These are phyloP conservation scores for Exophiala sideris DNA, from an alignment of 2,329 filamentous ascomycete genomes.

Conservation along the genomic window DNA sequence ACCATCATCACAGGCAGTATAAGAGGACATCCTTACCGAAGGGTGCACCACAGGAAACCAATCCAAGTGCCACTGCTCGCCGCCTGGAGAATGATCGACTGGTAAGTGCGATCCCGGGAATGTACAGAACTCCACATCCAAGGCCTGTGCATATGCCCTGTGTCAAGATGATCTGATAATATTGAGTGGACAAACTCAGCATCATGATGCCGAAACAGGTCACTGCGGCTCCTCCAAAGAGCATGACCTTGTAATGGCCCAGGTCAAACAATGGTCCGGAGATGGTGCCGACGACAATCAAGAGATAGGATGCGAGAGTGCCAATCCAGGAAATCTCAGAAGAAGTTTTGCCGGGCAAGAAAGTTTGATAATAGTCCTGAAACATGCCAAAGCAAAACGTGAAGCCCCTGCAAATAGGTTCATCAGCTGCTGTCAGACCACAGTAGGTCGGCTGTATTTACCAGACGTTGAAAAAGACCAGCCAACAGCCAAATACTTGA, in stretches of 20 bases:
- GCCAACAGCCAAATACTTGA: conserved; percentile 79
- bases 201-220: conserved; percentile 63
- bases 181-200: conserved; percentile 68
- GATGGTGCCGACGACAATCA: conserved; percentile 80
- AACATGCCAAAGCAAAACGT: conserved; percentile 58
- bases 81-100: conserved; percentile 24
- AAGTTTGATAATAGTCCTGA: conserved; percentile 74
- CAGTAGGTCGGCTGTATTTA: conserved; percentile 65
- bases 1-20: conserved; percentile 50
- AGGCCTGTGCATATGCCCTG: conserved; percentile 74
- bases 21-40: conserved; percentile 49
- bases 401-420: conserved; percentile 18
- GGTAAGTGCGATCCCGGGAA: conserved; percentile 60
- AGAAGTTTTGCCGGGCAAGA: conserved; percentile 66
- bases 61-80: conserved; percentile 26
- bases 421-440: conserved; percentile 5
- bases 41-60: conserved; percentile 50
- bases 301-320: conserved; percentile 74
- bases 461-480: conserved; percentile 72
- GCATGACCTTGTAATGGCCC: conserved; percentile 70
- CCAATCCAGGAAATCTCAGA: conserved; percentile 84
- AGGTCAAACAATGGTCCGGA: conserved; percentile 85
- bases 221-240: conserved; percentile 64
- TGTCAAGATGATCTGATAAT: conserved; percentile 81
- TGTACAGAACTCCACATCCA: conserved; percentile 76